phyloP scores from a whole-genome alignment of 768 basidiomycete genomes.

The Chalciporus pseudorubinellus region DNA sequence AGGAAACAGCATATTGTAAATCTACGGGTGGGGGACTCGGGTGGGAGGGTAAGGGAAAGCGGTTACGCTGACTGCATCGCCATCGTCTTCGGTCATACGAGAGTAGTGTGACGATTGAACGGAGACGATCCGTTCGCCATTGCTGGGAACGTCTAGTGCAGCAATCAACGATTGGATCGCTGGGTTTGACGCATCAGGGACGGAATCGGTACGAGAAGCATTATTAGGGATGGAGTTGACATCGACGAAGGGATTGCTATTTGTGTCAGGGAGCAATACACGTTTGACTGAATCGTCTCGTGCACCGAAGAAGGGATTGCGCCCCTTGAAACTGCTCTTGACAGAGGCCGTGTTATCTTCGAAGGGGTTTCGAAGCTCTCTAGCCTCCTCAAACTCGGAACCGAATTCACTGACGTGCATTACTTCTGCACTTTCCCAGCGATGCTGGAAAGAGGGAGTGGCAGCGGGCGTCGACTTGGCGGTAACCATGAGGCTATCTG shows the following conservation, averaged over 20 bases:
- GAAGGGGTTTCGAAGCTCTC: slow-evolving; percentile 25
- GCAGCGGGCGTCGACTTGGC: slow-evolving; percentile 65
- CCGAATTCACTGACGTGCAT: slow-evolving; percentile 38
- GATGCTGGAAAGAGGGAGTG: slow-evolving; percentile 48
- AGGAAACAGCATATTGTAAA: background rate
- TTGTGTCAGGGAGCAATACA: slow-evolving; percentile 12
- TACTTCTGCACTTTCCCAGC: slow-evolving; percentile 71
- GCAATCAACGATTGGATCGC: slow-evolving; percentile 65
- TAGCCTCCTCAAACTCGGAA: background rate
- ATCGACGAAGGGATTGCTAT: slow-evolving; percentile 46
- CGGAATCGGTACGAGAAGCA: slow-evolving; percentile 28
- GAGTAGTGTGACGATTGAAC: slow-evolving; percentile 52
- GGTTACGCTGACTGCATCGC: slow-evolving; percentile 23
- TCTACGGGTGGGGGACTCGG: slow-evolving; percentile 9
- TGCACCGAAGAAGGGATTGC: slow-evolving; percentile 44
- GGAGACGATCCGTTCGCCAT: slow-evolving; percentile 52
- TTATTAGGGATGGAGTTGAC: slow-evolving; percentile 20
- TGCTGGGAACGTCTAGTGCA: slow-evolving; percentile 55
- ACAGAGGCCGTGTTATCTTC: slow-evolving; percentile 19
- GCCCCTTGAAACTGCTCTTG: slow-evolving; percentile 11
- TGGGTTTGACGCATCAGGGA: slow-evolving; percentile 28
- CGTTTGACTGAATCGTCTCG: slow-evolving; percentile 34
- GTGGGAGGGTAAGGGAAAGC: slow-evolving; percentile 34
- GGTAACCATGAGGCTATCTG: slow-evolving; percentile 45
- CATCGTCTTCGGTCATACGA: slow-evolving; percentile 21